Base-by-base conservation (phyloP, 1,284 basidiomycete species). In the Cutaneotrichosporon cutaneum region DNA sequence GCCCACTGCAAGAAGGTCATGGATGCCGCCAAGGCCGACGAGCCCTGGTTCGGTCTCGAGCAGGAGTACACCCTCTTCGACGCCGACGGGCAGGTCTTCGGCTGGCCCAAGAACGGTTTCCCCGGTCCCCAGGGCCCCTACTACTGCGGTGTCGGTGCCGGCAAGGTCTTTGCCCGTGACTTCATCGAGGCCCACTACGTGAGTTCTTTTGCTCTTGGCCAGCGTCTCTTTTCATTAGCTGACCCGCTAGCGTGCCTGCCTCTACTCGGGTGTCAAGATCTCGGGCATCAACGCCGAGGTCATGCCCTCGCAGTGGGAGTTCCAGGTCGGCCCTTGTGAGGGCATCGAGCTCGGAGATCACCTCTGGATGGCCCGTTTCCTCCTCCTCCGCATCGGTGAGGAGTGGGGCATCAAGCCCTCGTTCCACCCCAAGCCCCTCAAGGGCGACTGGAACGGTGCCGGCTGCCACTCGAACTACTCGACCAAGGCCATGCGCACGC, bases 241-340 rank as follows among this genome's bases (percentile, higher is more conserved):
- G 13, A 44, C 42, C 11, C 42, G 18, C 21, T n/a, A 44, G 42
- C 77, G 80, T 66, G 83, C 83, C 59, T 99, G 95, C 82, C 86
- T 99, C 64, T 97, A 98, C 81, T 85, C 96, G 70, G 94, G 94
- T 72, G 86, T 99, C 82, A 94, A 94, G 84, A 98, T 98, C 83
- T 95, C 92, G 68, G 96, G 96, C 78, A 98, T 99, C 84, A 99
- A 99, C 81, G 96, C 96, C 69, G 96, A 99, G 83, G 96, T 99
- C 72, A 98, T 99, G 95, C 95, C 96, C 30, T 89, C 94, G 63
- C 96, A 99, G 82, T 98, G 94, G 94, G 95, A 99, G 83, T 99
- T 96, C 90, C 96, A 99, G 82, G 94, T 99, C 72, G 95, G 95
- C 65, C 95, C 95, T 45, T 98, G 95, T 78, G 89, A 90, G 80